Base-by-base conservation (phyloP, 495 filamentous ascomycete genomes). In the Halenospora varia region DNA sequence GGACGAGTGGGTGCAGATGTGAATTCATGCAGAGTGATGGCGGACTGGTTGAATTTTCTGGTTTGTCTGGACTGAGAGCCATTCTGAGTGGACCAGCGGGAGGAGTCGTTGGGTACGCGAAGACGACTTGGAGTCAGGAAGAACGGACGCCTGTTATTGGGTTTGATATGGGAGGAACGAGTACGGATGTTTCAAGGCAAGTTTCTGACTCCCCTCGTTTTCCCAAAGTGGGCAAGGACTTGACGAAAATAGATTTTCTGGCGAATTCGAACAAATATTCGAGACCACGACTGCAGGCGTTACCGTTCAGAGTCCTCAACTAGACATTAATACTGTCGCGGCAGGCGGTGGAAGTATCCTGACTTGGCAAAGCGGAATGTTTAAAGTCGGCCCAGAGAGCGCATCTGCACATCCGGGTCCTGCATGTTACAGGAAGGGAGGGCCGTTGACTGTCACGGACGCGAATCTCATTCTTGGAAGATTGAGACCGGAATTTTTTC, bases 241-340 rank as follows among this genome's bases (percentile, higher is more conserved):
- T n/a, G n/a, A n/a, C n/a, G n/a, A n/a, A n/a, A n/a, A n/a, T n/a
- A n/a, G n/a, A n/a, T n/a, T 93, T 40, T 77, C 80, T 44, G 93
- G 94, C 10, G 80, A 92, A 48, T 91, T 96, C 66, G 94, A 97
- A 56, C 94, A 98, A 68, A 93, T 97, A 0, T 97, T 98, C 59
- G 94, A 96, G 67, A 97, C 94, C 1, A 97, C 93, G 0, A 96
- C 95, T 0, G 94, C 94, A 1, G 94, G 94, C 22, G 90, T 98
- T 4, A 90, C 92, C 0, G 95, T 97, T 29, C 94, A 97, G 64
- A 92, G 87, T 0, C 94, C 94, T 0, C 94, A 97, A 64, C 82
- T 98, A 0, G 94, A 98, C 72, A 97, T 98, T 71, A 97, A 97
- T 70, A 98, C 94, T 0, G 93, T 97, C 25, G 93, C 93, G 17